These are phyloP conservation scores for Solidago caesia DNA, from an alignment of 129 eudicot genomes.

Conservation along the genomic window DNA sequence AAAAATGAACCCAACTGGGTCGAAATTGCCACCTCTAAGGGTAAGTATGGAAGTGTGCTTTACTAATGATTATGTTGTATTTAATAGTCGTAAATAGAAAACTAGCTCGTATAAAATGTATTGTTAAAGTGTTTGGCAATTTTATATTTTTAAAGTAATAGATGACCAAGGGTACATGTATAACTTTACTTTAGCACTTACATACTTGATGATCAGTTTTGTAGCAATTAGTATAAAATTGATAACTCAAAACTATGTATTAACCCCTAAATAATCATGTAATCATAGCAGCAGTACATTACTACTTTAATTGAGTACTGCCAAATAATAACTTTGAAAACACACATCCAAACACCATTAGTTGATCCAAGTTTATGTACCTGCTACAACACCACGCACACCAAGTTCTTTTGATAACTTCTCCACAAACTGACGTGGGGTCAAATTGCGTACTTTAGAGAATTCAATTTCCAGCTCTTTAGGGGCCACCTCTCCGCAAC, in stretches of 20 bases:
- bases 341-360: neutral
- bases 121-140: neutral
- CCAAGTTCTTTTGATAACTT: constrained; percentile 82
- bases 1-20: neutral
- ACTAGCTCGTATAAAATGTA: neutral
- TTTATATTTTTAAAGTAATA: neutral
- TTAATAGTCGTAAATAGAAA: neutral
- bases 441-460: constrained; percentile 70
- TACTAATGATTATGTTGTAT: neutral
- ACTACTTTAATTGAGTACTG: neutral
- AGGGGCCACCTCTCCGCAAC: constrained; percentile 64
- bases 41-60: neutral
- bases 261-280: neutral
- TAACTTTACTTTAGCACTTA: neutral
- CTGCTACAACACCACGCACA: constrained; percentile 95
- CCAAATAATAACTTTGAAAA: neutral
- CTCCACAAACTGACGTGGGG: constrained; percentile 90
- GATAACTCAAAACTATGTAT: neutral
- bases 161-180: no score
- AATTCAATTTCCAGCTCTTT: constrained; percentile 66
- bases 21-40: neutral
- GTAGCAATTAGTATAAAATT: neutral
- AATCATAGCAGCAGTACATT: no score
- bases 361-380: constrained; percentile 27
- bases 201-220: neutral